These are phyloP conservation scores for Harrya chromipes DNA, from an alignment of 768 basidiomycete genomes.

Conservation along the genomic window DNA sequence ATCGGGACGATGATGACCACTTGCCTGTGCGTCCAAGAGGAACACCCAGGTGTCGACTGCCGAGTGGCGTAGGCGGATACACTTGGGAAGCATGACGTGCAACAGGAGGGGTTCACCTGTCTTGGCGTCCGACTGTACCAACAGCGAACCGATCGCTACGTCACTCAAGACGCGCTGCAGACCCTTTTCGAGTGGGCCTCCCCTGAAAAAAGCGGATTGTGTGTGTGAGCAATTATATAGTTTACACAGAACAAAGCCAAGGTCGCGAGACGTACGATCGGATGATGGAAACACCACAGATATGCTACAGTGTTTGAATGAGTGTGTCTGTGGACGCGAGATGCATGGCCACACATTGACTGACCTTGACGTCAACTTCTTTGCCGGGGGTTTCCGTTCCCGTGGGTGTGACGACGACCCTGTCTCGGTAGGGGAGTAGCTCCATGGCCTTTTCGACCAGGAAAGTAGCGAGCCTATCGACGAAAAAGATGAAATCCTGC, in stretches of 20 bases:
- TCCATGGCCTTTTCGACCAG: constrained; percentile 84
- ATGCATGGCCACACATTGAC: background rate
- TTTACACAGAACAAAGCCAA: background rate
- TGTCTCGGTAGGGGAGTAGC: constrained; percentile 67
- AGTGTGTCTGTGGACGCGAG: background rate
- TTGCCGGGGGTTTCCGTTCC: constrained; percentile 57
- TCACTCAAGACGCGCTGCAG: constrained; percentile 86
- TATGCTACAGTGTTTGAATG: constrained; percentile 39
- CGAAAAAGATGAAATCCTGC: constrained; percentile 92
- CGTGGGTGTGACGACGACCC: constrained; percentile 66
- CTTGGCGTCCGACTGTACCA: constrained; percentile 83
- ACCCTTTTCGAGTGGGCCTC: constrained; percentile 88
- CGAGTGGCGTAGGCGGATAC: constrained; percentile 59
- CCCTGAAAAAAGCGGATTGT: constrained; percentile 41
- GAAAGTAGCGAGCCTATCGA: constrained; percentile 80
- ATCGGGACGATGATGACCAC: background rate
- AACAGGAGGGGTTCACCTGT: constrained; percentile 88
- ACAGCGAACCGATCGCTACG: constrained; percentile 80
- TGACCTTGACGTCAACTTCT: constrained; percentile 57
- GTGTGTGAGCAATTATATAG: background rate
- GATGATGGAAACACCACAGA: constrained; percentile 88
- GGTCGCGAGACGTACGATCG: constrained; percentile 60
- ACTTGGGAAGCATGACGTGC: constrained; percentile 74
- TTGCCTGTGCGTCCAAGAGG: constrained; percentile 84
- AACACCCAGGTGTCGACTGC: constrained; percentile 80